Evolutionary conservation across 345 rosid genomes (phyloP), one percentile per base, ranked within the genome.

Genomic region (Acer saccharum): DNA sequence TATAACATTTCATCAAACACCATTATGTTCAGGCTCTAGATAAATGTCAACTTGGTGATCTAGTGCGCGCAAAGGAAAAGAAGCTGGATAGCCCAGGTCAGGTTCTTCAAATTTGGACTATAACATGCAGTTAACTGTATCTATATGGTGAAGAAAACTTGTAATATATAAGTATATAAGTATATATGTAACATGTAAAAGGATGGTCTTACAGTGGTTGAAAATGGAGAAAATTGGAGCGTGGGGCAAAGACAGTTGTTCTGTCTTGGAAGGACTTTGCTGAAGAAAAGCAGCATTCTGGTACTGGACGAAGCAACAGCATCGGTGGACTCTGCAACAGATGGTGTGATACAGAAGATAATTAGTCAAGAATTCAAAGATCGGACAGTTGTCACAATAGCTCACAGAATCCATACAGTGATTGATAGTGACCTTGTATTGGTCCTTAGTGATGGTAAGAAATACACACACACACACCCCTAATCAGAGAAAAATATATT

Each of bases 291-390:
- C 83, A 90, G 90, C 74, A 86, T 95, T 76, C 94, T 95, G 1
- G 97, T 95, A 65, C 89, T 93, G 57, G 98, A 95, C 63, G 98
- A 95, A 82, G 98, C 98, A 2, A 95, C 97, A 44, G 97, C 98
- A 9, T 93, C 98, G 0, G 94, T 95, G 65, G 98, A 95, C 86
- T 90, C 98, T 52, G 92, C 97, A 60, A 95, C 98, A 25, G 98
- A 95, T 78, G 92, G 93, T 17, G 87, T 93, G 61, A 82, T 93
- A 78, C 99, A 93, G 69, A 90, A 88, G 84, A 85, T 93, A 79
- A 95, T 95, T 14, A 83, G 87, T 72, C 81, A 87, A 73, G 98
- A 93, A 80, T 95, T 92, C 89, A 83, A 88, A 70, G 87, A 90
- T 71, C 87, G 89, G 52, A 95, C 98, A 3, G 98, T 93, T 7